A percentile compares a stretch with the other conserved stretches of the same genome.
Conservation (phyloP, 352 stramenopile species). For the Lagenidium giganteum region DNA sequence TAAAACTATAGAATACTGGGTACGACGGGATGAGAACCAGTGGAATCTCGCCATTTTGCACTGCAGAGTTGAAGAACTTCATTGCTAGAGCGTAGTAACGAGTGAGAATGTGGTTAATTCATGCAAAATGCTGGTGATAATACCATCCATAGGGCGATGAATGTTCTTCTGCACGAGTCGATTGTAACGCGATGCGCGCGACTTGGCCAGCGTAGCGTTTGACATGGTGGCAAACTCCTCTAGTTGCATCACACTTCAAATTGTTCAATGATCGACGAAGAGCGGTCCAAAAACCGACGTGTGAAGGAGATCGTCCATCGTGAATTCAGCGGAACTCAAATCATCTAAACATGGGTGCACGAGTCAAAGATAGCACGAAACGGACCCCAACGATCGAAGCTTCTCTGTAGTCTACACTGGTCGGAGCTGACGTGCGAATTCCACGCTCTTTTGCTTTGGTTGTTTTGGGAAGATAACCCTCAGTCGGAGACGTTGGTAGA, state of each 20-base stretch:
- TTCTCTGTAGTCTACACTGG: no score
- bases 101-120: background rate
- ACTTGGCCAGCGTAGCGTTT: conserved; percentile 2
- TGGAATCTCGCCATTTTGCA: conserved; percentile 33
- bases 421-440: no score
- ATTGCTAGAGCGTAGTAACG: conserved; percentile 1
- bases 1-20: conserved; percentile 31
- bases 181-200: conserved; percentile 24
- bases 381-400: no score
- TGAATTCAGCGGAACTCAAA: no score
- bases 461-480: no score
- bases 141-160: conserved; percentile 39
- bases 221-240: conserved; percentile 3
- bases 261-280: no score
- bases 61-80: conserved; percentile 44
- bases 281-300: no score
- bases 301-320: no score
- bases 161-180: conserved; percentile 55
- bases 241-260: no score
- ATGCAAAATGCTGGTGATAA: conserved; percentile 1
- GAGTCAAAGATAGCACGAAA: background rate
- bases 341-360: background rate
- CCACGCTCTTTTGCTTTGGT: no score
- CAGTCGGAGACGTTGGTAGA: no score
- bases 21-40: conserved; percentile 42